Evolutionary conservation across 148 eudicot genomes (phyloP), one percentile per base, ranked within the genome.

Genomic region (Persicaria tinctoria): DNA sequence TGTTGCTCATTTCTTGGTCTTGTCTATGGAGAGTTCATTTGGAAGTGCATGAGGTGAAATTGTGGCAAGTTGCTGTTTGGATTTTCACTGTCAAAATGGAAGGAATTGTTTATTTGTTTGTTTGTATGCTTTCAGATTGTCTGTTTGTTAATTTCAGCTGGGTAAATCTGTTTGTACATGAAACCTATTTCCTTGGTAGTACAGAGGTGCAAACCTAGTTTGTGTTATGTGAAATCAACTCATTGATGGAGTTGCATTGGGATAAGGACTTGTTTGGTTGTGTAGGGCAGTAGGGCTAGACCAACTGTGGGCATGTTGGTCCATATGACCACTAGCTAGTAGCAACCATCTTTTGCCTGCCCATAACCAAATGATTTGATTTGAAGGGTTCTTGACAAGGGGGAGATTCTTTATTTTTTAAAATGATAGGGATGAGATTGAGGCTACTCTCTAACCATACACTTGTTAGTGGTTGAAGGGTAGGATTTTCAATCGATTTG

Each of bases 241-340:
- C 41, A 32, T 0, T 53, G 16, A 53, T 53, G 56, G 56, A 20
- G 32, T 57, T 17, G 63, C 63, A 57, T 57, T 57, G 63, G 3
- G 70, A 64, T 38, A 13, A 38, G 70, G 70, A 64, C 41, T 64
- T 64, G 70, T 64, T 64, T 64, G 70, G 70, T 27, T 64, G 69
- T 64, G 69, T 64, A 64, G 46, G 46, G 46, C 17, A 10, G 13
- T 64, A 32, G 47, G 13, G 46, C 13, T 38, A 16, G 69, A 0
- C 69, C 69, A 64, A 12, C 16, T 27, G 62, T 16, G 62, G 62
- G 23, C 62, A 56, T 56, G 17, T 56, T 56, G n/a, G 27, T 56
- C 62, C 62, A 17, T 57, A 11, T 18, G 63, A 18, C 3, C 63
- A 18, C 6, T 18, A n/a, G 4, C 27, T 10, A 6, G 27, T 57